Conservation (phyloP, 106 monocot species). For the Acanthochlamys bracteata region DNA sequence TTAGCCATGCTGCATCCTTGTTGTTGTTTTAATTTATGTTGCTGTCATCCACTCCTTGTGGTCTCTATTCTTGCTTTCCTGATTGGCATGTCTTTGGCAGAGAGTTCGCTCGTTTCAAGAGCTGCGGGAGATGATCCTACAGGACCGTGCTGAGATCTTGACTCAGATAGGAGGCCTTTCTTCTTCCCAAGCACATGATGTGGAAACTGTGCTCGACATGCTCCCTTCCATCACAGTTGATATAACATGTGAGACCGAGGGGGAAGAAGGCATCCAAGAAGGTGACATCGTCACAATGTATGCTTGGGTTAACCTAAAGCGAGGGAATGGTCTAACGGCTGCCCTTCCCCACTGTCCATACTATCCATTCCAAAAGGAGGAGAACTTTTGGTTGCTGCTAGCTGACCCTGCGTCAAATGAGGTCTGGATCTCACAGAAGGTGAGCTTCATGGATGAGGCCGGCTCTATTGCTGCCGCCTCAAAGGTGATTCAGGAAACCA, state of each 20-base stretch:
- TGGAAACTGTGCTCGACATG: slow-evolving; percentile 67
- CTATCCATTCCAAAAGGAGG: slow-evolving; percentile 92
- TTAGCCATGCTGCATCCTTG: too few species aligned
- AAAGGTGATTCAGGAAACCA: slow-evolving; percentile 67
- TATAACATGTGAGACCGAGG: slow-evolving; percentile 83
- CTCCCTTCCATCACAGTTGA: slow-evolving; percentile 71
- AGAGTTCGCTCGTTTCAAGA: slow-evolving; percentile 78
- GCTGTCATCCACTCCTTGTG: not conserved
- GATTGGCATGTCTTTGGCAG: slow-evolving; percentile 25
- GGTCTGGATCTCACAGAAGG: slow-evolving; percentile 93
- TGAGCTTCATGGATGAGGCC: slow-evolving; percentile 80
- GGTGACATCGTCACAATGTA: slow-evolving; percentile 86
- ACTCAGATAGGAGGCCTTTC: slow-evolving; percentile 66
- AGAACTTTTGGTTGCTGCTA: slow-evolving; percentile 82
- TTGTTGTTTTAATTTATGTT: not conserved
- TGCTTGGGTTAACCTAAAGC: slow-evolving; percentile 69
- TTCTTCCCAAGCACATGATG: slow-evolving; percentile 38
- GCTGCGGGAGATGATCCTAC: slow-evolving; percentile 43
- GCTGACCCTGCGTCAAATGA: slow-evolving; percentile 65
- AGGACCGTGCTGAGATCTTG: slow-evolving; percentile 62
- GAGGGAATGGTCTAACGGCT: slow-evolving; percentile 52
- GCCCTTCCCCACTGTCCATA: slow-evolving; percentile 72
- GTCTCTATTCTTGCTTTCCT: not conserved
- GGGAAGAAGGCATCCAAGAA: slow-evolving; percentile 95
- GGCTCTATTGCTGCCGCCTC: slow-evolving; percentile 71